These are phyloP conservation scores for Lodderomyces parapsilosis DNA, from an alignment of 1,139 yeast species.

Conservation along the genomic window DNA sequence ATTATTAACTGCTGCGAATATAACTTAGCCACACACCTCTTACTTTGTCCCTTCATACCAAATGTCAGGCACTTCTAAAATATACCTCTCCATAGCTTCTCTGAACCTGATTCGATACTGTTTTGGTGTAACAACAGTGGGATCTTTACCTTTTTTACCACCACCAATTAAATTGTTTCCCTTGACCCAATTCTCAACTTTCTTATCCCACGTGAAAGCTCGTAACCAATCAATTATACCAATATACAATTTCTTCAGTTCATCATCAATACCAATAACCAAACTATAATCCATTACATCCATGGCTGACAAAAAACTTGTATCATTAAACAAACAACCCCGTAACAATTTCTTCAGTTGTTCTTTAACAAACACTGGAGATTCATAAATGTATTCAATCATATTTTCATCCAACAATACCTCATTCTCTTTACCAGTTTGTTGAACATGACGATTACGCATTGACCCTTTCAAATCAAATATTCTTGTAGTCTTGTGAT, in stretches of 20 bases:
- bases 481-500: conserved; percentile 77
- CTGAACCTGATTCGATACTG: conserved; percentile 92
- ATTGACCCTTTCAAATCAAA: conserved; percentile 97
- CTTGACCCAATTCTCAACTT: conserved; percentile 97
- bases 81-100: conserved; percentile 97
- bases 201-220: conserved; percentile 98
- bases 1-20: too few species aligned
- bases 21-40: neutral
- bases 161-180: conserved; percentile 75
- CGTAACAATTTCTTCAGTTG: conserved; percentile 82
- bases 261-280: conserved; percentile 81
- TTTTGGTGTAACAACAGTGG: conserved; percentile 95
- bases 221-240: conserved; percentile 96
- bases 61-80: conserved; percentile 89
- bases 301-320: conserved; percentile 91
- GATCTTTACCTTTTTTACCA: conserved; percentile 81
- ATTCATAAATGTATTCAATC: conserved; percentile 96
- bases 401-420: conserved; percentile 94
- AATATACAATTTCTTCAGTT: conserved; percentile 66
- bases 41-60: conserved; percentile 54
- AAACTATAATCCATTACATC: conserved; percentile 98
- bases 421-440: conserved; percentile 93
- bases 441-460: conserved; percentile 95
- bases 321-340: conserved; percentile 93
- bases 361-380: conserved; percentile 91